A percentile compares a stretch with the other conserved stretches of the same genome.
Conservation (phyloP, 2,329 filamentous ascomycete species). For the Alternaria arbusti region DNA sequence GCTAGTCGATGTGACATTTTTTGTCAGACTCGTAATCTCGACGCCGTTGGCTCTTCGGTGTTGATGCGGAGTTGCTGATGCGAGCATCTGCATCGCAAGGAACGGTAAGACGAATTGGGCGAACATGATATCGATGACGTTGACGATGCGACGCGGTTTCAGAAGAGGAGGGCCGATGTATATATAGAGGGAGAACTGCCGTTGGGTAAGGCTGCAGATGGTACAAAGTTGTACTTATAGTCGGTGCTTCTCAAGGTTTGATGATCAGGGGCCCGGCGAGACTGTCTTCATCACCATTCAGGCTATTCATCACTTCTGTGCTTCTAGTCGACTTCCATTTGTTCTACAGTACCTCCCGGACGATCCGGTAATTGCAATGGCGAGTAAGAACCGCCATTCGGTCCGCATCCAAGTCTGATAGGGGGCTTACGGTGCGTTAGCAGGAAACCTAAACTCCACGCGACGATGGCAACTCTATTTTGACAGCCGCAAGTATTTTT, state of each 20-base stretch:
- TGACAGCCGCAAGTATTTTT: background rate
- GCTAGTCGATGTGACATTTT: constrained; percentile 12
- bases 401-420: constrained; percentile 1
- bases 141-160: background rate
- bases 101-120: background rate
- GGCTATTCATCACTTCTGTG: background rate
- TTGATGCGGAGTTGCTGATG: constrained; percentile 3
- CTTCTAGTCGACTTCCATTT: background rate
- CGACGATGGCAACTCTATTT: background rate
- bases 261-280: background rate
- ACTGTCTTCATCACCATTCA: background rate
- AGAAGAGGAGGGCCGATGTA: background rate
- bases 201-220: background rate
- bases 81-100: constrained; percentile 7
- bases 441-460: background rate
- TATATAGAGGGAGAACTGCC: background rate
- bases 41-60: background rate
- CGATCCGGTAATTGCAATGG: constrained; percentile 4
- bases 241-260: background rate
- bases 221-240: background rate
- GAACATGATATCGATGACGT: constrained; percentile 1
- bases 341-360: background rate
- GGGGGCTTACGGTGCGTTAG: background rate
- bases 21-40: constrained; percentile 5
- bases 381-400: background rate